Base-by-base conservation (phyloP, 2,329 filamentous ascomycete genomes). In the Truncatella angustata region DNA sequence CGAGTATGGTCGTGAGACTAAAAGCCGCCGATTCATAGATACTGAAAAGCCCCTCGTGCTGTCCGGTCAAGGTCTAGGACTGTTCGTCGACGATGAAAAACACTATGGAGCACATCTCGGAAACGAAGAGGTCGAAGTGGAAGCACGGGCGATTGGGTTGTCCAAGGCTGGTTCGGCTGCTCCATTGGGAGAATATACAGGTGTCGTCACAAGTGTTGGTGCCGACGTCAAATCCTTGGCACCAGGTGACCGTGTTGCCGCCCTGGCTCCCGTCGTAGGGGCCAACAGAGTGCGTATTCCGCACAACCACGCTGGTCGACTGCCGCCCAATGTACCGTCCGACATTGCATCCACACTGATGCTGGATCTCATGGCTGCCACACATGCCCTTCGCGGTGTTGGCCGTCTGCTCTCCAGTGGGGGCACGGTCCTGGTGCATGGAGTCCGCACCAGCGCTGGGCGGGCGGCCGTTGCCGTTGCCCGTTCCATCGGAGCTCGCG, bases 371-470 rank as follows among this genome's bases (percentile, higher is more conserved):
- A n/a, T 37, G n/a, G 35, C 35, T 4, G 9, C 35, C 7, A 40
- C 24, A 7, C 37, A 57, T 35, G 51, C 48, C 4, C n/a, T 57
- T 4, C 35, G 44, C 4, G 5, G 34, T 3, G 30, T 57, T 12
- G 43, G 39, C 2, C 10, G 18, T 5, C 40, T 54, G 12, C 39
- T 43, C 4, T 30, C 18, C 9, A n/a, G 16, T 14, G 21, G 16
- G 12, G 35, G 35, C 35, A 42, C 7, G 7, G 34, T 56, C 21
- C 20, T 58, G 4, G 43, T 58, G 9, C 54, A 56, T 35, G 56
- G 56, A 14, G 53, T 49, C n/a, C 37, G 52, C 10, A 55, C 20
- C 9, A n/a, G 18, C 7, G 26, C 30, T 28, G 56, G 56, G 6
- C 35, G 56, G 3, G 51, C 50, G 9, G 34, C 26, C 7, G 20